These are phyloP conservation scores for Podaxis sp. DNA, from an alignment of 768 basidiomycete genomes.

Conservation along the genomic window DNA sequence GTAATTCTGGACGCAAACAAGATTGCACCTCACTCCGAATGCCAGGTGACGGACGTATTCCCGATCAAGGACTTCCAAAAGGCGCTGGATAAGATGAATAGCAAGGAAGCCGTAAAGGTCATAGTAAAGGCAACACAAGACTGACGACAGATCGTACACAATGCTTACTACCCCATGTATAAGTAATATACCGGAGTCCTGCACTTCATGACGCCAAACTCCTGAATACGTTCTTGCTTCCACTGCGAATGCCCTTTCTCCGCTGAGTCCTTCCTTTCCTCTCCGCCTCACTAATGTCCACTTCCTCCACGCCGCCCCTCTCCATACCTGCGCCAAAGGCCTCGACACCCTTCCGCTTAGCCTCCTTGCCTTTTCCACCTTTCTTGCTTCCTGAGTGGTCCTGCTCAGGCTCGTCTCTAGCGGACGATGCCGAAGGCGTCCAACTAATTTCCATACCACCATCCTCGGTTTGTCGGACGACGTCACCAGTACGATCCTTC, in stretches of 20 bases:
- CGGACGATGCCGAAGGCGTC: constrained; percentile 55
- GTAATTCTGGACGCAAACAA: not conserved
- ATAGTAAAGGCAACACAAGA: constrained; percentile 39
- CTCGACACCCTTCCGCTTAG: constrained; percentile 63
- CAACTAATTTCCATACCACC: constrained; percentile 86
- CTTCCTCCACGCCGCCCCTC: constrained; percentile 59
- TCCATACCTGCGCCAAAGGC: constrained; percentile 89
- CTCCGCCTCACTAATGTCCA: constrained; percentile 61
- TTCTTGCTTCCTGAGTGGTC: constrained; percentile 24
- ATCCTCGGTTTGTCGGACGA: constrained; percentile 35
- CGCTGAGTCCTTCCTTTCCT: constrained; percentile 78
- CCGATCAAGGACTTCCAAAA: constrained; percentile 61
- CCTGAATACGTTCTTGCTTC: constrained; percentile 84
- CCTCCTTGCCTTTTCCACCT: constrained; percentile 30
- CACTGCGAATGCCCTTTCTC: constrained; percentile 80
- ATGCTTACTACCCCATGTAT: not conserved
- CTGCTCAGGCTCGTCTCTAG: constrained; percentile 34
- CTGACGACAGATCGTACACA: not conserved
- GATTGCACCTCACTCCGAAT: not conserved
- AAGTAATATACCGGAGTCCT: not conserved
- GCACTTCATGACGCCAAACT: constrained; percentile 4
- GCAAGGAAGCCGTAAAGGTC: constrained; percentile 60
- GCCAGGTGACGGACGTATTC: constrained; percentile 49
- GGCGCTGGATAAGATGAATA: constrained; percentile 72
- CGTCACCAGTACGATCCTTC: constrained; percentile 8